Evolutionary conservation across 805 yeast genomes (phyloP), one percentile per base, ranked within the genome.

Genomic region (Metschnikowia reukaufii): DNA sequence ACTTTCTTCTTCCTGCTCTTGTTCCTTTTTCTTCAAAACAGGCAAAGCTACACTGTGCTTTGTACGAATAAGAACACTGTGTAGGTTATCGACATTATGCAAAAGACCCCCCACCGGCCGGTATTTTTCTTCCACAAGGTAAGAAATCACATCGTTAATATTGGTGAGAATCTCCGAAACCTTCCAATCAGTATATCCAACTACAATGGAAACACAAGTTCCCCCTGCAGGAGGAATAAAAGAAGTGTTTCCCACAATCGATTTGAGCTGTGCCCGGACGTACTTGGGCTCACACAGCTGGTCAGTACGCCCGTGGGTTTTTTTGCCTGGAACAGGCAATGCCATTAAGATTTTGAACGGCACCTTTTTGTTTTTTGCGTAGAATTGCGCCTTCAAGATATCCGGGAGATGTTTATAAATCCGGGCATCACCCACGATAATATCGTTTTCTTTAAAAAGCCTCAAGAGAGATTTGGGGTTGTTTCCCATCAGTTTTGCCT

Each of bases 331-430:
- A 49, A 59, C 52, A 23, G 76, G 74, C 56, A 48, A 62, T 13
- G 67, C 80, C 83, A 86, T 76, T 58, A 83, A 84, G 3, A 87
- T 61, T 73, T 84, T 78, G 52, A 74, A 77, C 2, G 96, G 96
- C 15, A 83, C 68, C 55, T 81, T 84, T 55, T 80, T 83, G 51
- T 81, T 81, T 48, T 79, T 82, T 45, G 74, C 76, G 65, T 81
- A 85, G 58, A 86, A 86, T 45, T 71, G 76, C 5, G 74, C 71
- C 1, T 87, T 86, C 30, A 88, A 64, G 0, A 84, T 63, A 1
- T 67, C 66, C 0, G 87, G 86, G 23, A 87, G 63, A 18, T 82
- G 65, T 50, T 78, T 79, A 56, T 81, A 82, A 1, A 87, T 75
- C 50, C 94, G 69, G 43, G 82, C 78, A 63, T 88, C 96, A 4